Conservation (phyloP, 805 yeast genomes). For the Myxozyma udenii region DNA sequence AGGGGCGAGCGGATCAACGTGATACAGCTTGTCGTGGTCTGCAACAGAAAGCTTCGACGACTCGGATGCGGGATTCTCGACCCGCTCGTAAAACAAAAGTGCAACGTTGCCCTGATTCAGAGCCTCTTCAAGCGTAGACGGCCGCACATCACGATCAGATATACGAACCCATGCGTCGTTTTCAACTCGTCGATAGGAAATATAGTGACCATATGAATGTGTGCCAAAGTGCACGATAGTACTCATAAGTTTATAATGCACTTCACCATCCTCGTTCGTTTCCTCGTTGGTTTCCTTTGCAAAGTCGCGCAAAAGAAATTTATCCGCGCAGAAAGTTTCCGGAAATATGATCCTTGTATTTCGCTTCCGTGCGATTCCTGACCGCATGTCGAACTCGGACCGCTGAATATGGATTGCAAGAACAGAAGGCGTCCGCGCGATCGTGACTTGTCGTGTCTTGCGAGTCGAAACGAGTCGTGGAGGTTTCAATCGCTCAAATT, state of each 20-base stretch:
- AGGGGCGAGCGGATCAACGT: too few species aligned
- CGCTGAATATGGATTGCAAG: conserved; percentile 86
- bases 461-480: conserved; percentile 54
- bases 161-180: conserved; percentile 95
- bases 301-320: neutral
- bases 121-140: conserved; percentile 78
- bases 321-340: conserved; percentile 48
- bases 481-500: conserved; percentile 68
- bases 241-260: conserved; percentile 69
- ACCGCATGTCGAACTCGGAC: conserved; percentile 84
- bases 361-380: conserved; percentile 80
- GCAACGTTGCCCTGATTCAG: conserved; percentile 77
- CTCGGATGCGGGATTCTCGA: neutral
- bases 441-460: conserved; percentile 77
- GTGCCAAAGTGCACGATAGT: conserved; percentile 93
- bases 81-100: conserved; percentile 74
- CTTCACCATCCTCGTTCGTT: neutral
- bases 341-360: conserved; percentile 81
- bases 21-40: too few species aligned
- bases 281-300: neutral
- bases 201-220: conserved; percentile 96
- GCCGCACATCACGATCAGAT: conserved; percentile 82
- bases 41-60: neutral
- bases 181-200: conserved; percentile 68
- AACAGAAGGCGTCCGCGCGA: conserved; percentile 78